These are phyloP conservation scores for Exophiala sp. DNA, from an alignment of 2,329 filamentous ascomycete species.

Conservation along the genomic window DNA sequence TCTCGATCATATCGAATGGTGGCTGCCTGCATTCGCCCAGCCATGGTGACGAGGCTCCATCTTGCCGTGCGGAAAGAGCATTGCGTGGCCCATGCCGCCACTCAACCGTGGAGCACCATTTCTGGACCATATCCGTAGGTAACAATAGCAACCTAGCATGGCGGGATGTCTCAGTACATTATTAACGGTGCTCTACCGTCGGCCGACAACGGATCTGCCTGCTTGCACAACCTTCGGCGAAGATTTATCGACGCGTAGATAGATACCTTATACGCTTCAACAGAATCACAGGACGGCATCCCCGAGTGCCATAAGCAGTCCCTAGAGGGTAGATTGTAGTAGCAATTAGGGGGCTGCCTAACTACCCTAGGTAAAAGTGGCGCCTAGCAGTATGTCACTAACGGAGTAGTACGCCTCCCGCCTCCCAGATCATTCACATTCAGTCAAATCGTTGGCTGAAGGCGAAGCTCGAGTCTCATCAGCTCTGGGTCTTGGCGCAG, in stretches of 20 bases:
- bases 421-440: neutral
- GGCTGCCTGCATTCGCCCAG: slow-evolving; percentile 16
- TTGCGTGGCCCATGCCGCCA: slow-evolving; percentile 28
- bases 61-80: slow-evolving; percentile 11
- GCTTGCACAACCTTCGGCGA: no score
- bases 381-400: neutral
- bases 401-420: neutral
- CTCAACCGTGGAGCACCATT: slow-evolving; percentile 2
- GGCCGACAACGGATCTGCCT: no score
- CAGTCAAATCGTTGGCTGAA: neutral
- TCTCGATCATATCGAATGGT: neutral
- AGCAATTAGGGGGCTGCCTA: slow-evolving; percentile 1
- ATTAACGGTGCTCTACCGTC: no score
- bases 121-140: neutral
- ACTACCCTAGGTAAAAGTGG: slow-evolving; percentile 2
- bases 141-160: neutral
- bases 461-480: slow-evolving; percentile 8
- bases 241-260: no score
- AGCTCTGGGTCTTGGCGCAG: slow-evolving; percentile 15
- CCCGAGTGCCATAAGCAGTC: no score
- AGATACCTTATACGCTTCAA: no score
- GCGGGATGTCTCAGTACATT: neutral
- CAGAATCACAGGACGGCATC: no score
- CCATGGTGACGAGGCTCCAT: slow-evolving; percentile 22
- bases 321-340: neutral